Percentiles rank a stretch among this genome's conserved stretches.
These are phyloP conservation scores for Hypoxylon sp. DNA, from an alignment of 2,329 filamentous ascomycete species.

Conservation along the genomic window DNA sequence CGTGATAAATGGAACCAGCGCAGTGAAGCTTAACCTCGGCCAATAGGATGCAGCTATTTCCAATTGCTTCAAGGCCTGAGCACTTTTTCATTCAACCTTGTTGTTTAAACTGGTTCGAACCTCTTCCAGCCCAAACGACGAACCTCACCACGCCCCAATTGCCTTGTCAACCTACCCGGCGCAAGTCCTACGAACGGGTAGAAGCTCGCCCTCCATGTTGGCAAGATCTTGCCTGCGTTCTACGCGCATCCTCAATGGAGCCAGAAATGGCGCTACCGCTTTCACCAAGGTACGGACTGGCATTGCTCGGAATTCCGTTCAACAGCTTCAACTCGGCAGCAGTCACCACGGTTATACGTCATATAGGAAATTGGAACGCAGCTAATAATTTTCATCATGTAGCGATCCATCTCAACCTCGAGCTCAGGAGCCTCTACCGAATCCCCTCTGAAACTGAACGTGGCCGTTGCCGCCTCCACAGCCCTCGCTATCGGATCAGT, in stretches of 20 bases:
- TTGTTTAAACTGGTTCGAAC: slow-evolving; percentile 46
- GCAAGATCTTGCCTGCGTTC: slow-evolving; percentile 92
- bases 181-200: slow-evolving; percentile 57
- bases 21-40: slow-evolving; percentile 43
- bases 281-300: slow-evolving; percentile 78
- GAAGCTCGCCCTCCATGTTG: slow-evolving; percentile 81
- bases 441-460: slow-evolving; percentile 85
- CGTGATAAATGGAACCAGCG: slow-evolving; percentile 24
- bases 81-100: slow-evolving; percentile 52
- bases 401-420: slow-evolving; percentile 80
- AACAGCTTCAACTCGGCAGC: slow-evolving; percentile 46
- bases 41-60: slow-evolving; percentile 52
- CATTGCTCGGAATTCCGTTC: slow-evolving; percentile 18
- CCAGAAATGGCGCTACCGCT: slow-evolving; percentile 79
- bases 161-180: slow-evolving; percentile 51
- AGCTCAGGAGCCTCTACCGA: slow-evolving; percentile 79
- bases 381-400: slow-evolving; percentile 57
- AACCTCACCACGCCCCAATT: slow-evolving; percentile 45
- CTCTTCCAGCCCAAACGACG: slow-evolving; percentile 45
- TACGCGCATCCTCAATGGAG: slow-evolving; percentile 85
- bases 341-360: slow-evolving; percentile 1
- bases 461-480: slow-evolving; percentile 88
- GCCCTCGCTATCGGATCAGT: slow-evolving; percentile 88
- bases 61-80: slow-evolving; percentile 54
- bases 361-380: slow-evolving; percentile 26